phyloP scores from a whole-genome alignment of 108 stramenopile genomes.

The Nitzschia inconspicua region DNA sequence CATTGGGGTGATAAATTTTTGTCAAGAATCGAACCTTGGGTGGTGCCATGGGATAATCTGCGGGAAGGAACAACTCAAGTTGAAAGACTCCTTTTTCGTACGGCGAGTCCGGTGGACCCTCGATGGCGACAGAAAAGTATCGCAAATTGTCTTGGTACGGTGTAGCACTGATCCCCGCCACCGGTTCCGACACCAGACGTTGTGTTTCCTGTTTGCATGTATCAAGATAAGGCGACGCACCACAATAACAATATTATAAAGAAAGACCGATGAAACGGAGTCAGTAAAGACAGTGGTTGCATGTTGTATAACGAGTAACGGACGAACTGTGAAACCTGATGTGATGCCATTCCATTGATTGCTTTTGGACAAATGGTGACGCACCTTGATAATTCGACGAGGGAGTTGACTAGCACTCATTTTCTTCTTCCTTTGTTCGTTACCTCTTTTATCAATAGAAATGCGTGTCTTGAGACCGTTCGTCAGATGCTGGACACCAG shows the following conservation, averaged over 20 bases:
- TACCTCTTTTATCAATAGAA: too few species aligned
- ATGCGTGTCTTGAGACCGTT: too few species aligned
- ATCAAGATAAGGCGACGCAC: not conserved
- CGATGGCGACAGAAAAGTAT: slow-evolving; percentile 96
- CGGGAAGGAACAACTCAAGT: slow-evolving; percentile 95
- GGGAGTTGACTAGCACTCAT: too few species aligned
- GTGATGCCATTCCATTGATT: not conserved
- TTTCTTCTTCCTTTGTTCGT: too few species aligned
- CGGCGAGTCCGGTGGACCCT: slow-evolving; percentile 92
- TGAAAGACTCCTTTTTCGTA: slow-evolving; percentile 93
- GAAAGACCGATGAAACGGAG: not conserved
- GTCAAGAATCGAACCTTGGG: slow-evolving; percentile 99
- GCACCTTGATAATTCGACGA: slow-evolving; percentile 23
- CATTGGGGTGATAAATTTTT: slow-evolving; percentile 99
- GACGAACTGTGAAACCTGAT: not conserved
- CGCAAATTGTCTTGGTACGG: slow-evolving; percentile 98
- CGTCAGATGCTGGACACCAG: too few species aligned
- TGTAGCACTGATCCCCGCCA: slow-evolving; percentile 94
- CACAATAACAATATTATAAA: not conserved
- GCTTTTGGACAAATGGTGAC: not conserved
- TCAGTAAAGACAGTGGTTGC: not conserved
- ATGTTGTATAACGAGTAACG: not conserved
- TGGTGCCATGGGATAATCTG: slow-evolving; percentile 99
- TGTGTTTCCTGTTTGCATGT: slow-evolving; percentile 96
- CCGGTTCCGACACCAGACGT: slow-evolving; percentile 94